Evolutionary conservation across 129 eudicot species (phyloP).

Genomic region (Erigeron canadensis): DNA sequence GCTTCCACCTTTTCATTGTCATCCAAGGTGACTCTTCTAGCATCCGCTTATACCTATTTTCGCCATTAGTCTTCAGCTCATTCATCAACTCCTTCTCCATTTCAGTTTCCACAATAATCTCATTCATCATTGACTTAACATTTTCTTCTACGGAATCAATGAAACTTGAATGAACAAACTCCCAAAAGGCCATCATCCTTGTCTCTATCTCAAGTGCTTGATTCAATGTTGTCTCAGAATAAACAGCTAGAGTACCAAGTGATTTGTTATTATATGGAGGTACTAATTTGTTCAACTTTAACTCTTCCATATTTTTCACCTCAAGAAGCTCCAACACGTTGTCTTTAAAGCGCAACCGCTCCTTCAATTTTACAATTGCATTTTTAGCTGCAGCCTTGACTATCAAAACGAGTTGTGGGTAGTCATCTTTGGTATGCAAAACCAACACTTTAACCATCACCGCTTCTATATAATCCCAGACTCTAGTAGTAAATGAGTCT

Average conservation of each 20-base stretch:
- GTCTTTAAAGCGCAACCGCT: not conserved
- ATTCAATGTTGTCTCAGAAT: too few species aligned
- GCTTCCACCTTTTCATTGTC: not conserved
- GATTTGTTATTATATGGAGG: not conserved
- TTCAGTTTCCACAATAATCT: not conserved
- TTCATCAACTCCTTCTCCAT: conserved; percentile 5
- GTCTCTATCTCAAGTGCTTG: too few species aligned
- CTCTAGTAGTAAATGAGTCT: not conserved
- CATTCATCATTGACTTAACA: not conserved
- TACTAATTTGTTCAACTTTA: not conserved
- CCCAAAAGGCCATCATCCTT: too few species aligned
- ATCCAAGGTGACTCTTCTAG: not conserved
- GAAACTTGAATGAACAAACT: not conserved
- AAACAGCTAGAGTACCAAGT: too few species aligned
- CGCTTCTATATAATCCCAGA: conserved; percentile 7
- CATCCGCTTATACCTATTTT: not conserved
- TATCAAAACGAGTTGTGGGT: not conserved
- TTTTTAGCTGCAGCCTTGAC: not conserved
- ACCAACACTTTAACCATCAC: conserved; percentile 1
- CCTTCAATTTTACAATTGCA: not conserved
- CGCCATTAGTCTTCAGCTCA: not conserved
- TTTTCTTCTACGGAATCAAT: not conserved
- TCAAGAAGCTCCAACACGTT: not conserved
- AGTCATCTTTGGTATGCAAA: not conserved
- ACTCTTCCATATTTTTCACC: not conserved